These are phyloP conservation scores for Phalaenopsis hybrid DNA, from an alignment of 116 monocot species.

Conservation along the genomic window DNA sequence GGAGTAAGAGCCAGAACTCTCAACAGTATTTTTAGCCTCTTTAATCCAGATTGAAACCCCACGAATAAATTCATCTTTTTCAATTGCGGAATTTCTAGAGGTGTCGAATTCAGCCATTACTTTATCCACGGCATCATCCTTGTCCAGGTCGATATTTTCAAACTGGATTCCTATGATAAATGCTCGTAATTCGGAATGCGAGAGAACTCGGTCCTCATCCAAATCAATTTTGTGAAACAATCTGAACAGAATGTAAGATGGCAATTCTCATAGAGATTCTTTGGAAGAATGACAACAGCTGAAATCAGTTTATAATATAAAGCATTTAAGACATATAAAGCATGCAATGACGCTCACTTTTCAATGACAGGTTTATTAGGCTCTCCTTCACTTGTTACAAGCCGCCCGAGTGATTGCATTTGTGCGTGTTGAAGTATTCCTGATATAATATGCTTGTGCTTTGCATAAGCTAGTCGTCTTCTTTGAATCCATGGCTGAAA, in stretches of 20 bases:
- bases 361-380: constrained; percentile 52
- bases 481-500: constrained; percentile 97
- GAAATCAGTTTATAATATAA: background rate
- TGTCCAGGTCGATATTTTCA: constrained; percentile 54
- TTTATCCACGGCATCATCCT: constrained; percentile 48
- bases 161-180: constrained; percentile 68
- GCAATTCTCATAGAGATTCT: background rate
- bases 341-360: constrained; percentile 39
- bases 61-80: constrained; percentile 54
- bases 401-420: constrained; percentile 43
- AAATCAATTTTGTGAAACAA: constrained; percentile 64
- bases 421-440: constrained; percentile 70
- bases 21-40: constrained; percentile 51
- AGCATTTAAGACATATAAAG: background rate
- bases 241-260: constrained; percentile 25
- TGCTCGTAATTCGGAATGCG: constrained; percentile 57
- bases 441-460: constrained; percentile 82
- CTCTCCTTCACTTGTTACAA: constrained; percentile 50
- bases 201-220: constrained; percentile 33
- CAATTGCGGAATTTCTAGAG: constrained; percentile 52
- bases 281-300: background rate
- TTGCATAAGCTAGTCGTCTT: constrained; percentile 84
- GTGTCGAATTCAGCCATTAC: constrained; percentile 93
- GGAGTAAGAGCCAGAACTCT: constrained; percentile 37
- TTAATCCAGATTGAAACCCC: constrained; percentile 77